A percentile compares a stretch with the other conserved stretches of the same genome.
These are phyloP conservation scores for Aspergillus hiratsukae DNA, from an alignment of 2,329 filamentous ascomycete genomes.

Conservation along the genomic window DNA sequence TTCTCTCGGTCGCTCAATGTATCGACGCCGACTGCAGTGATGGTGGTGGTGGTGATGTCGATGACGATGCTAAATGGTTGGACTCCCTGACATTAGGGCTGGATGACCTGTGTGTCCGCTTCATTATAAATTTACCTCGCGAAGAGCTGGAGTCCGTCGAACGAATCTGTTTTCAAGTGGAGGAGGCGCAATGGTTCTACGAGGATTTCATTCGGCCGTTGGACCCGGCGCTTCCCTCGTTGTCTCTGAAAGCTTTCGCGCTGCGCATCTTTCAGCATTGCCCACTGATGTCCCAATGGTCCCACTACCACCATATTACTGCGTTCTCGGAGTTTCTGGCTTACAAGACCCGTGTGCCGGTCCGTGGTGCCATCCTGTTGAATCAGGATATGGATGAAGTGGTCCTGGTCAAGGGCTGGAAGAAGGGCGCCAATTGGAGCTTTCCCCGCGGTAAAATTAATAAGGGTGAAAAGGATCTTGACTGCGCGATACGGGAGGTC, in stretches of 20 bases:
- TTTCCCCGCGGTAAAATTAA: constrained; percentile 98
- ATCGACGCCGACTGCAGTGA: not conserved
- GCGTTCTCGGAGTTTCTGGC: constrained; percentile 89
- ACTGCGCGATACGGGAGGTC: constrained; percentile 90
- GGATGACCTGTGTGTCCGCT: constrained; percentile 96
- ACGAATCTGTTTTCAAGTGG: constrained; percentile 96
- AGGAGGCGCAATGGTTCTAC: constrained; percentile 99
- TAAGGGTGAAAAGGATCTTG: constrained; percentile 89
- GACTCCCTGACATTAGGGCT: constrained; percentile 59
- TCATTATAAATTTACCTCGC: constrained; percentile 92
- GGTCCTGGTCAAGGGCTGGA: constrained; percentile 94
- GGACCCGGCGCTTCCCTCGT: constrained; percentile 76
- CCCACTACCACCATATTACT: constrained; percentile 68
- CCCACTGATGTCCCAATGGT: constrained; percentile 77
- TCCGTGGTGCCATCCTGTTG: constrained; percentile 87
- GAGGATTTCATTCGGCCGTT: constrained; percentile 96
- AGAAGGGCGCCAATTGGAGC: constrained; percentile 93
- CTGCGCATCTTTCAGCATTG: constrained; percentile 91
- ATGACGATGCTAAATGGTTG: constrained; percentile 3
- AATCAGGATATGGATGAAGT: constrained; percentile 93
- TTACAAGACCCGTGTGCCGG: constrained; percentile 92
- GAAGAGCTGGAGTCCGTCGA: constrained; percentile 87
- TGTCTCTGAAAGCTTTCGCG: constrained; percentile 80
- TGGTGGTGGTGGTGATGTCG: constrained; percentile 19
- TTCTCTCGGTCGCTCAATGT: not conserved